Base-by-base conservation (phyloP, 208 protist species). In the Leptomonas seymouri region DNA sequence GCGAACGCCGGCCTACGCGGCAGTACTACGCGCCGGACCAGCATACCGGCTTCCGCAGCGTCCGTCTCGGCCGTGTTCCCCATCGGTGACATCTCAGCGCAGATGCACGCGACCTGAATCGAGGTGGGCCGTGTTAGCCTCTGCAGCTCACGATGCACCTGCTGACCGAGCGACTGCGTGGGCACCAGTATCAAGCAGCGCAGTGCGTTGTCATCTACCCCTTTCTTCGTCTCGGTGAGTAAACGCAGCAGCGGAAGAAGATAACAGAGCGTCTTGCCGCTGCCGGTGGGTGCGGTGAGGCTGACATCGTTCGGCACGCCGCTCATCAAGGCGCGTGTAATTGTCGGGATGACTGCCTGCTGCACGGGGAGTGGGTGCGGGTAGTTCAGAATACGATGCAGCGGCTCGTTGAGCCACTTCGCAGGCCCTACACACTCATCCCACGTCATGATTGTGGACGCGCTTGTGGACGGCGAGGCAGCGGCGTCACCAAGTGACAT, bases 251-350 rank as follows among this genome's bases (percentile, higher is more conserved):
- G 71, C 0, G 92, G 92, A 0, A 97, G 44, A 15, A 97, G 72
- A 67, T 95, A 97, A 66, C 92, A 97, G 8, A 97, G 83, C 28
- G 92, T 97, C 61, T 97, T 97, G 27, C 92, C 92, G 55, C 89
- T 95, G 1, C 92, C 92, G 31, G 92, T 97, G 8, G 92, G 92
- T n/a, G 92, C 89, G 14, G 89, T 94, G 58, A 97, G 88, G 67
- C 92, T 91, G 41, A 97, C 78, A 51, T 97, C 92, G 76, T 93
- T 89, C 14, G 92, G 89, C 15, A 97, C 72, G 30, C 80, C 83
- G 73, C 86, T 92, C 50, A 81, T 55, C 11, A 97, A 63, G 2
- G 86, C 85, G 2, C 85, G 83, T 1, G 66, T 67, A 23, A 97
- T 77, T 28, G 72, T 86, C 16, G 92, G 92, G 16, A 95, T 76